Evolutionary conservation across 768 basidiomycete genomes (phyloP), one percentile per base, ranked within the genome.

Genomic region (Suillus bovinus): DNA sequence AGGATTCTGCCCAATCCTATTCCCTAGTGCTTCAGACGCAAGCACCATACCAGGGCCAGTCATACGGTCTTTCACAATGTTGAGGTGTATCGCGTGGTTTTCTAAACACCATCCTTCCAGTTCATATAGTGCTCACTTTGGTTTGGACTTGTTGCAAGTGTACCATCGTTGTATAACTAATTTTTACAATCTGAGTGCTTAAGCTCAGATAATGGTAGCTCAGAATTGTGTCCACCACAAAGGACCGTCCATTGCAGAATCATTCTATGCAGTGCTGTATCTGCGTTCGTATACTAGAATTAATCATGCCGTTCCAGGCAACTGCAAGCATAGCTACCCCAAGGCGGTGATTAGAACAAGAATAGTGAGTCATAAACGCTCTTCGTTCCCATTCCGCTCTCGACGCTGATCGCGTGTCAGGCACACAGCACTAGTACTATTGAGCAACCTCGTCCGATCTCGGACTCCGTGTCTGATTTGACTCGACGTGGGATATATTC

Each of bases 41-140:
- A 67, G 83, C 84, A 33, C 81, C 82, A 5, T 86, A 85, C 64
- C 71, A 74, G 44, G 85, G 84, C 65, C 84, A 83, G 54, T 38
- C 47, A 13, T 42, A n/a, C 34, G 61, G 60, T 34, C 67, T 64
- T 68, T 77, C 70, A 62, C 69, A 73, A 63, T 74, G 72, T 61
- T 50, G 27, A 50, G 8, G 3, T 66, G 71, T 14, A 64, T 65
- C 10, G 17, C 72, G 55, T 70, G 17, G 27, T 50, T 50, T 50
- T 29, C 17, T 31, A 17, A 52, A 31, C 3, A 49, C 27, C 24
- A 29, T 50, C 47, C 17, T 29, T 20, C 17, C 29, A 47, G 46
- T 24, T 46, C 22, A 50, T 50, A 16, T 49, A 29, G 16, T 27
- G 24, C 47, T 49, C 47, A 9, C 8, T 16, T 49, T 17, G 5